phyloP scores from a whole-genome alignment of 805 yeast genomes.

The Metschnikowia peoriensis region DNA sequence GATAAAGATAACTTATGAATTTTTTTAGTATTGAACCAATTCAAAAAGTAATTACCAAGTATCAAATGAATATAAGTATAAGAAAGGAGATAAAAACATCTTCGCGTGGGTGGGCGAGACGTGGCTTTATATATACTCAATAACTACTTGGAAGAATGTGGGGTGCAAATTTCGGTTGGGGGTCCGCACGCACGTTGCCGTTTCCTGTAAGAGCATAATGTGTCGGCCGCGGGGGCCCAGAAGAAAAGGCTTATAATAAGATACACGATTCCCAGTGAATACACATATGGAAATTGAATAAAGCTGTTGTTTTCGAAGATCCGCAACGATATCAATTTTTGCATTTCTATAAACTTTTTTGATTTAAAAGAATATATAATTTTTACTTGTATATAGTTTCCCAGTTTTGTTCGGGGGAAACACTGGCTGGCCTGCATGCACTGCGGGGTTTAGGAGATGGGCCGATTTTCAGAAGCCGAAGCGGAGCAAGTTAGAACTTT shows the following conservation, averaged over 20 bases:
- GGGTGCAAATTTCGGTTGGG: background rate
- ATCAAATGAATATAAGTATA: no score
- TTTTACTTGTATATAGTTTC: background rate
- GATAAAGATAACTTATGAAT: no score
- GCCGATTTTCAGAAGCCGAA: background rate
- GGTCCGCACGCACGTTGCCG: background rate
- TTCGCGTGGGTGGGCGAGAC: background rate
- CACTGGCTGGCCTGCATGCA: background rate
- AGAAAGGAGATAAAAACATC: background rate
- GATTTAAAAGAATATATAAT: no score
- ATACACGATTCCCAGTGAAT: no score
- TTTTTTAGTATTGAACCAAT: no score
- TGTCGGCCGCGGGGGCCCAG: background rate
- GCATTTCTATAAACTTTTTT: no score
- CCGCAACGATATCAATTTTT: no score
- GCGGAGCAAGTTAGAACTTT: no score
- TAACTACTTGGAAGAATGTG: background rate
- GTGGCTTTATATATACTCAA: background rate
- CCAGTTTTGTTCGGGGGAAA: background rate
- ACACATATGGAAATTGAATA: no score
- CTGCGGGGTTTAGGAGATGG: conserved; percentile 1
- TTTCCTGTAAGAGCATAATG: background rate
- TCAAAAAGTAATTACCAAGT: no score
- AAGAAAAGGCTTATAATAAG: no score
- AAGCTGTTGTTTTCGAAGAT: no score